Evolutionary conservation across 805 yeast species (phyloP).

Genomic region (Zygosaccharomyces lentus): DNA sequence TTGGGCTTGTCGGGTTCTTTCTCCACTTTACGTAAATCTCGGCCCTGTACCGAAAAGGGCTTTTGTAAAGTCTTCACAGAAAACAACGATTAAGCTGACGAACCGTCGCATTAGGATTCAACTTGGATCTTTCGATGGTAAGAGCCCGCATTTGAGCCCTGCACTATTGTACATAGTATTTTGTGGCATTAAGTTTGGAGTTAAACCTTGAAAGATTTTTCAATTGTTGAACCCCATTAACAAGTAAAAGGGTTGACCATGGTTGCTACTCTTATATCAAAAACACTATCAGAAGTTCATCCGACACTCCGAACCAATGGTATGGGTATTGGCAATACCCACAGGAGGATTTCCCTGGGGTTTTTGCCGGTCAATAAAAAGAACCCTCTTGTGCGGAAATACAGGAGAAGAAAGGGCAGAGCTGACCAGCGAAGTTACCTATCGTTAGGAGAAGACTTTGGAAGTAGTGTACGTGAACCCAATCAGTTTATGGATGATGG

Average conservation of each 20-base stretch:
- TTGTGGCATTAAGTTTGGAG: background rate
- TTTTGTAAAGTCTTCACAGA: background rate
- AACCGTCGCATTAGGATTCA: no score
- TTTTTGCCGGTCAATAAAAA: conserved; percentile 41
- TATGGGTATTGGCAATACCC: conserved; percentile 41
- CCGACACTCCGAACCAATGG: conserved; percentile 40
- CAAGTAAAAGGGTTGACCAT: background rate
- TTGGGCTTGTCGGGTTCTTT: background rate
- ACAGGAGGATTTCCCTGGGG: conserved; percentile 37
- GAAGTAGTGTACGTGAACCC: conserved; percentile 28
- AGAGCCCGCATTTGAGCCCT: background rate
- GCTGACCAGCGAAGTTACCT: conserved; percentile 39
- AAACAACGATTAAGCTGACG: background rate
- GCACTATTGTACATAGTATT: background rate
- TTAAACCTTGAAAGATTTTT: background rate
- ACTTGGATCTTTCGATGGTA: no score
- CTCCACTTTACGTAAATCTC: background rate
- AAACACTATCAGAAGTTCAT: conserved; percentile 35
- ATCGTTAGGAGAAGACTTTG: conserved; percentile 39
- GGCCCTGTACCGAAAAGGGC: background rate
- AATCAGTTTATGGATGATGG: conserved; percentile 19
- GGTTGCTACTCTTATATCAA: conserved; percentile 29
- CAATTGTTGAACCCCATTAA: background rate
- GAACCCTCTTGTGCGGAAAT: conserved; percentile 38
- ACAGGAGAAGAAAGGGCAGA: conserved; percentile 27